phyloP scores from a whole-genome alignment of 768 basidiomycete species.

The Rubroboletus pulcherrimus region DNA sequence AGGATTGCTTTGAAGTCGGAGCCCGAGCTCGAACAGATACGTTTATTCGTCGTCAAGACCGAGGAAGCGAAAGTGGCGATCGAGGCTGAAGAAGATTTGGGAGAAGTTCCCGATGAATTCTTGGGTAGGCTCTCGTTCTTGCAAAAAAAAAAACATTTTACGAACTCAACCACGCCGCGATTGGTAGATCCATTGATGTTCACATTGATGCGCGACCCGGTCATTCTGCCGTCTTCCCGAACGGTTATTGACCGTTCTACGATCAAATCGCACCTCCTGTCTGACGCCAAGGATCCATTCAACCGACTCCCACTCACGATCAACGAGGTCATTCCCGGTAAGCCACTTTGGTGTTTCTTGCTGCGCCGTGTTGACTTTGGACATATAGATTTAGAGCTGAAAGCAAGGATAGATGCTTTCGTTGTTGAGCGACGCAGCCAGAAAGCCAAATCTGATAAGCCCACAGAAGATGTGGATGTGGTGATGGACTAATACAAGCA shows the following conservation, averaged over 20 bases:
- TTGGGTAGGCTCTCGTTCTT: constrained; percentile 53
- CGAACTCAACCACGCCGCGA: neutral
- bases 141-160: neutral
- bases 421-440: constrained; percentile 53
- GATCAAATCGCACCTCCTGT: constrained; percentile 92
- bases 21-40: constrained; percentile 67
- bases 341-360: constrained; percentile 22
- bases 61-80: constrained; percentile 78
- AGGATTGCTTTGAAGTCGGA: constrained; percentile 67
- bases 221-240: constrained; percentile 79
- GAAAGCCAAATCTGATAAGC: constrained; percentile 20
- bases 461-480: constrained; percentile 30
- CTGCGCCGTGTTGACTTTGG: constrained; percentile 6
- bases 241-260: constrained; percentile 81
- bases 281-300: constrained; percentile 92
- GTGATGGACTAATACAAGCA: constrained; percentile 17
- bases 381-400: constrained; percentile 59
- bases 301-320: constrained; percentile 81
- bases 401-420: constrained; percentile 70
- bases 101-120: constrained; percentile 94
- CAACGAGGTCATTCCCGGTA: constrained; percentile 76
- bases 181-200: constrained; percentile 80
- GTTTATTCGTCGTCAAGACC: constrained; percentile 71
- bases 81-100: constrained; percentile 87
- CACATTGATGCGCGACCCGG: constrained; percentile 94